These are phyloP conservation scores for Neurospora sublineolata DNA, from an alignment of 495 filamentous ascomycete species.

Conservation along the genomic window DNA sequence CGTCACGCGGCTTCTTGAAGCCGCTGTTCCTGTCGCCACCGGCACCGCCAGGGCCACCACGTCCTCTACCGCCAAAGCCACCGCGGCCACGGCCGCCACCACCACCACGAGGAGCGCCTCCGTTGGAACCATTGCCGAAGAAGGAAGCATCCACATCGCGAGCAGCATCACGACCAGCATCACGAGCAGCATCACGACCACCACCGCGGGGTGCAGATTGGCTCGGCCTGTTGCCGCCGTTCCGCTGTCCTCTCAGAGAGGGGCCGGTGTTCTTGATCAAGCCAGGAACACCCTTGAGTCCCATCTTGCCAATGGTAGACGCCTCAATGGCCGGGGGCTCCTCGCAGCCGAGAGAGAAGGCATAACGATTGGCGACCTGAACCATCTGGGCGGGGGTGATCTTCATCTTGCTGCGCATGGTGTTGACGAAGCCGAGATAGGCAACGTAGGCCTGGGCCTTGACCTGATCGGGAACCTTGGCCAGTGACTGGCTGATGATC, in stretches of 20 bases:
- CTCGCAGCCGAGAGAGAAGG: conserved; percentile 12
- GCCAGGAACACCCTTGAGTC: conserved; percentile 22
- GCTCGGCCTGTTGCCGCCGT: neutral
- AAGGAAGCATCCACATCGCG: neutral
- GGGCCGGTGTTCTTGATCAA: conserved; percentile 5
- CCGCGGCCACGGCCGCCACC: neutral
- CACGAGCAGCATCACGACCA: neutral
- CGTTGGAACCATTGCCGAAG: neutral
- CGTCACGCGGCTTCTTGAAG: neutral
- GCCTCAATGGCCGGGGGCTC: conserved; percentile 10
- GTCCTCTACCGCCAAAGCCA: neutral
- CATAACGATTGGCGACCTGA: conserved; percentile 15
- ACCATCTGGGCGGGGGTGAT: conserved; percentile 10
- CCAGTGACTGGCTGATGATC: conserved; percentile 16
- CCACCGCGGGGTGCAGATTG: neutral
- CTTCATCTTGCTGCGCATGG: conserved; percentile 8
- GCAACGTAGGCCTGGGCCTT: conserved; percentile 19
- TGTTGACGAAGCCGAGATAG: conserved; percentile 18
- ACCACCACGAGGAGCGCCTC: neutral
- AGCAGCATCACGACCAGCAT: neutral
- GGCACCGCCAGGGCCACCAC: neutral
- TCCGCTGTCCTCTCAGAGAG: neutral
- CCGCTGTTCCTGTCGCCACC: neutral
- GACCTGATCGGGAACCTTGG: conserved; percentile 12
- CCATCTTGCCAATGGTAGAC: conserved; percentile 19